Conservation (phyloP, 164 flowering plant genomes). For the Vitis rotundifolia region DNA sequence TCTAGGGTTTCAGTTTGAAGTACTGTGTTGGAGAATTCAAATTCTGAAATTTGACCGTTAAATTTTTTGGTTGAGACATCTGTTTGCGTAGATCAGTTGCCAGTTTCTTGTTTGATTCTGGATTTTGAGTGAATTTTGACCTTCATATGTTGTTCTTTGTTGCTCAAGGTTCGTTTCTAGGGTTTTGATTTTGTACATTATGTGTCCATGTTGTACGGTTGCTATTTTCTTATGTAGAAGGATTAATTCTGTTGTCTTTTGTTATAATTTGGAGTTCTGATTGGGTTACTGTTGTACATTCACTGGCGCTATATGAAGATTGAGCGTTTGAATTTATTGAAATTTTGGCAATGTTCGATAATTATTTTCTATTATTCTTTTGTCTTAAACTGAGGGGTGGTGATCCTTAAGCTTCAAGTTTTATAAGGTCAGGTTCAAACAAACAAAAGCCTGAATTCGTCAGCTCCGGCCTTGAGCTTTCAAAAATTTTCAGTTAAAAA, state of each 20-base stretch:
- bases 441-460: no score
- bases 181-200: neutral
- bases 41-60: no score
- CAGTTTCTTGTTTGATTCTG: no score
- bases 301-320: neutral
- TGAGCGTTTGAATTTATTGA: neutral
- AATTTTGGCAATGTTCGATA: neutral
- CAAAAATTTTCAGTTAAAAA: no score
- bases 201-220: neutral
- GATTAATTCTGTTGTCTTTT: neutral
- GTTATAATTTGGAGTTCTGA: neutral
- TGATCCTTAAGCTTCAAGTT: no score
- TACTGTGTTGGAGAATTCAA: neutral
- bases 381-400: no score
- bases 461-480: no score
- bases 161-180: neutral
- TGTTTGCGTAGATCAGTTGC: no score
- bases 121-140: neutral
- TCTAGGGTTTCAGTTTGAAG: slow-evolving; percentile 1
- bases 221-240: neutral
- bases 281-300: neutral
- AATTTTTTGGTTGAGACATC: no score
- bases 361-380: no score
- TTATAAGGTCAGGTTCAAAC: no score
- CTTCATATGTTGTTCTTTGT: neutral